These are phyloP conservation scores for Plantago major DNA, from an alignment of 257 asterid genomes.

Conservation along the genomic window DNA sequence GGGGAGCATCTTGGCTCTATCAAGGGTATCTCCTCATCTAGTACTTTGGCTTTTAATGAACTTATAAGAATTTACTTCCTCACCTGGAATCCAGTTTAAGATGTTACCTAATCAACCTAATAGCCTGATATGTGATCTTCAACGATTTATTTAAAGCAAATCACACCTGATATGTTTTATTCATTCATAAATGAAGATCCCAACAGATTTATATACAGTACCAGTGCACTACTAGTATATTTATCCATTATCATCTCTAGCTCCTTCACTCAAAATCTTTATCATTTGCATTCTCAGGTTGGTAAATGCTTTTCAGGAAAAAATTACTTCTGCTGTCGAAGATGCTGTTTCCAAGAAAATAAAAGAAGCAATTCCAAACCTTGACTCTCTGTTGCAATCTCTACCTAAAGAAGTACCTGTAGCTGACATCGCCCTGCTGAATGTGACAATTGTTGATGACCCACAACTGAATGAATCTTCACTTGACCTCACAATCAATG, in stretches of 20 bases:
- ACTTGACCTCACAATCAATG: constrained; percentile 58
- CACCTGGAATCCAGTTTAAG: too few species aligned
- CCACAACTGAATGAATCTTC: constrained; percentile 55
- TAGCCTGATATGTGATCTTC: not conserved
- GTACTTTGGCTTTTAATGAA: constrained; percentile 5
- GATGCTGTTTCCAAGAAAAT: constrained; percentile 59
- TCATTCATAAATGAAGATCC: too few species aligned
- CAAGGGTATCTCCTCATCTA: constrained; percentile 59
- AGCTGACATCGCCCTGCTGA: constrained; percentile 50
- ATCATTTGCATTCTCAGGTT: constrained; percentile 38
- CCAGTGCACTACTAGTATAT: too few species aligned
- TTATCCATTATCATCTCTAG: too few species aligned
- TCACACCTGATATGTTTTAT: not conserved
- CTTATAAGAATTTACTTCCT: too few species aligned
- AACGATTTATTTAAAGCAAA: not conserved
- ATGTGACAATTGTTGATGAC: constrained; percentile 63
- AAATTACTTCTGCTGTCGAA: constrained; percentile 67
- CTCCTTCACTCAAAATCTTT: not conserved
- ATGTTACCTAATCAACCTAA: constrained; percentile 7
- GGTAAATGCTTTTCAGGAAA: constrained; percentile 65
- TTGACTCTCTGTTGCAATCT: constrained; percentile 60
- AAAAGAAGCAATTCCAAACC: constrained; percentile 41
- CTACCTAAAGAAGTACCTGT: constrained; percentile 74
- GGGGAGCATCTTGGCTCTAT: constrained; percentile 99
- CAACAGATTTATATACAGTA: too few species aligned